Conservation (phyloP, 257 asterid genomes). For the Parsonsia alboflavescens region DNA sequence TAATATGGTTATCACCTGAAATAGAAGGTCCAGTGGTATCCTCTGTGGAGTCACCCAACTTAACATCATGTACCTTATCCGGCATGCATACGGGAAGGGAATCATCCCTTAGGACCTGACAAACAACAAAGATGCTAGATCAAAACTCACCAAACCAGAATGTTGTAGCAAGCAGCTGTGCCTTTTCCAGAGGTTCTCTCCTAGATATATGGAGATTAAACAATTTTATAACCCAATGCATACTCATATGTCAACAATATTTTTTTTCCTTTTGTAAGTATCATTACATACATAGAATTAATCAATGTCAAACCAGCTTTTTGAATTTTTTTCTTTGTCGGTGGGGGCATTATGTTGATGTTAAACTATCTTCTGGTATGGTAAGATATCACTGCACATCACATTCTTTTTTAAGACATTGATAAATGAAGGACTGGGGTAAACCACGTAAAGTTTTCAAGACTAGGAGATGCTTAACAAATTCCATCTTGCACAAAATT, state of each 20-base stretch:
- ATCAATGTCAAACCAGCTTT: not conserved
- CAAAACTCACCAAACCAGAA: not conserved
- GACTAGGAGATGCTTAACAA: not conserved
- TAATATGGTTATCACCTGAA: constrained; percentile 54
- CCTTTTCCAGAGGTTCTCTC: not conserved
- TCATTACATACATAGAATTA: not conserved
- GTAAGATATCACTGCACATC: not conserved
- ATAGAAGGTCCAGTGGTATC: constrained; percentile 40
- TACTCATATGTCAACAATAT: not conserved
- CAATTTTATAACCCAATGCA: not conserved
- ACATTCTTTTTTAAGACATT: not conserved
- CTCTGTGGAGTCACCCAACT: constrained; percentile 67
- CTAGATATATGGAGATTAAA: not conserved
- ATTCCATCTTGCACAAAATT: not conserved
- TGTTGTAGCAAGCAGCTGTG: not conserved
- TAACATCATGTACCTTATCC: constrained; percentile 89
- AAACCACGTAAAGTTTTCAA: not conserved
- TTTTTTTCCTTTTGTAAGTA: not conserved
- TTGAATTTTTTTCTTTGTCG: not conserved
- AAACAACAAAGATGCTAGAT: constrained; percentile 15
- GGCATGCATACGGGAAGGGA: constrained; percentile 67
- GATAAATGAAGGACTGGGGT: not conserved
- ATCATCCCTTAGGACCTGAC: constrained; percentile 75
- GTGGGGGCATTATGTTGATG: no score
- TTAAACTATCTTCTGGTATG: not conserved